Evolutionary conservation across 108 stramenopile genomes (phyloP), one percentile per base, ranked within the genome.

Genomic region (Stephanodiscus minutulus): DNA sequence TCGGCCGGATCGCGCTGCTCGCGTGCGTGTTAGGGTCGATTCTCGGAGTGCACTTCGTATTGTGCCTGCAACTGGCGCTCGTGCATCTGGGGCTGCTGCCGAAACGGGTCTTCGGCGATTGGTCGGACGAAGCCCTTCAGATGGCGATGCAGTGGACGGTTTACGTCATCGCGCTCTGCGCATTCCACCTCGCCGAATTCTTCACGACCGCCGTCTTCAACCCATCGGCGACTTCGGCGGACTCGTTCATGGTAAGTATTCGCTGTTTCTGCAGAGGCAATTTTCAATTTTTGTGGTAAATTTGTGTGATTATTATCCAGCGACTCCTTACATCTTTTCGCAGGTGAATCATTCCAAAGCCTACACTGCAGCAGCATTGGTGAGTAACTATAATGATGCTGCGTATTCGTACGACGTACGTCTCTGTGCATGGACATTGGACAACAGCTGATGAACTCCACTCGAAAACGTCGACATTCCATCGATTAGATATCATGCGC

Each of bases 361-460:
- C 10, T 99, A 99, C 70, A 97, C 96, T 8, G 73, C 86, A 25
- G 98, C 98, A 20, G 68, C 84, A 41, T 70, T 98, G 66, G 88
- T 87, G 50, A 71, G 84, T 71, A 20, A 25, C 35, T 13, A 13
- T 29, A 28, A 43, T 53, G 10, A 15, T 61, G 44, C 54, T 49
- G 15, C 60, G 56, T 25, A 18, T 7, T 73, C 33, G 35, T 36
- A 15, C 17, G 20, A n/a, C n/a, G n/a, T n/a, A n/a, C n/a, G n/a
- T n/a, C 8, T 47, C 24, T 20, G 13, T 44, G 52, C n/a, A 24
- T n/a, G 12, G 27, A 27, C 58, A 22, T 67, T 37, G 17, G 28
- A 55, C 22, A 4, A 33, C 44, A 53, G 52, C 36, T 50, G 63
- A 27, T 70, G 21, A 58, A 56, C 59, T 24, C 21, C 8, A 18